These are phyloP conservation scores for Thermomucor indicae-seudaticae DNA, from an alignment of 371 early-diverging fungal species.

Conservation along the genomic window DNA sequence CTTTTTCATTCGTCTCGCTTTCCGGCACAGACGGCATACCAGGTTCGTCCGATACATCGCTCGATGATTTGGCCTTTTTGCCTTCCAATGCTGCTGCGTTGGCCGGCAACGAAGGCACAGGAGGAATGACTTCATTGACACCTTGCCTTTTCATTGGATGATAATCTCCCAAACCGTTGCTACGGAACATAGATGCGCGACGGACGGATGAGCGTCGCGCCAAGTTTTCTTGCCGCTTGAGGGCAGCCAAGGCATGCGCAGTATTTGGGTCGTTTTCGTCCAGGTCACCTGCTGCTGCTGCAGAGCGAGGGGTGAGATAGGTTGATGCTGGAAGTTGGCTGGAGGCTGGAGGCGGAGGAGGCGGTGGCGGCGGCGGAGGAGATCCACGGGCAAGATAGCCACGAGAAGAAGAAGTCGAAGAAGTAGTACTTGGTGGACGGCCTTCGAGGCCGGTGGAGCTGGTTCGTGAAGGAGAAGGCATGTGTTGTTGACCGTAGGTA, in stretches of 20 bases:
- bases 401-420: constrained; percentile 13
- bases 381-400: constrained; percentile 5
- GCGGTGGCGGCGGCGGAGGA: constrained; percentile 21
- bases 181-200: constrained; percentile 42
- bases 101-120: constrained; percentile 33
- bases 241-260: constrained; percentile 40
- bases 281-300: too few species aligned
- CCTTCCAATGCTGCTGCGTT: not conserved
- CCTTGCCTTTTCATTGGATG: constrained; percentile 10
- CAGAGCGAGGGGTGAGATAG: not conserved
- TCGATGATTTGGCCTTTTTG: constrained; percentile 1
- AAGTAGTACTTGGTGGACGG: constrained; percentile 6
- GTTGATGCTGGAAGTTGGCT: too few species aligned
- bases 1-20: not conserved
- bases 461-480: constrained; percentile 40
- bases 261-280: constrained; percentile 45
- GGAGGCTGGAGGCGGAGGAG: constrained; percentile 14
- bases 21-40: not conserved
- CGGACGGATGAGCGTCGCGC: constrained; percentile 45
- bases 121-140: constrained; percentile 18
- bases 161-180: constrained; percentile 17
- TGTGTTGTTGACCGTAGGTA: constrained; percentile 5
- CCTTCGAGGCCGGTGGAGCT: constrained; percentile 2
- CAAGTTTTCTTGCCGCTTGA: constrained; percentile 44
- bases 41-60: not conserved